Base-by-base conservation (phyloP, 129 eudicot species). In the Artemisia argyi region DNA sequence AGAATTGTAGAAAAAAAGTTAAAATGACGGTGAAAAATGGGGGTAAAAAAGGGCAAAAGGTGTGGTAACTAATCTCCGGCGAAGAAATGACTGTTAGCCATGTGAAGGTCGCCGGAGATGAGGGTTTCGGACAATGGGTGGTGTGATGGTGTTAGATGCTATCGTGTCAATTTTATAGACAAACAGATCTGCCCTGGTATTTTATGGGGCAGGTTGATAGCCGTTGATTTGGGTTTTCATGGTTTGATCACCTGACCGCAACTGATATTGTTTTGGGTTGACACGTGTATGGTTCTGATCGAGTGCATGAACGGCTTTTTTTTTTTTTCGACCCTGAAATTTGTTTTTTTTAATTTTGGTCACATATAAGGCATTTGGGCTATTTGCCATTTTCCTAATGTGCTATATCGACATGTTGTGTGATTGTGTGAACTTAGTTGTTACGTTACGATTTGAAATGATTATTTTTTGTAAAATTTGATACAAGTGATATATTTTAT, bases 11-110 rank as follows among this genome's bases (percentile, higher is more conserved):
- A 17, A 17, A 32, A 11, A 8, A 26, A 17, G 2, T 2, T 50
- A 55, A 7, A 42, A 17, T 11, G 3, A 11, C 7, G 1, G 17
- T 11, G 2, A 76, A 35, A 68, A 11, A 13, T 61, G 2, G 57
- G 52, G 18, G 46, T n/a, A n/a, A n/a, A n/a, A n/a, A n/a, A n/a
- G n/a, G n/a, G n/a, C n/a, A n/a, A n/a, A n/a, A n/a, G n/a, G n/a
- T n/a, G n/a, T n/a, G n/a, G n/a, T 26, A 3, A 17, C 76, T 68
- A 72, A 68, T 83, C 82, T 19, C 82, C 88, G 15, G 86, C 56
- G 16, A 76, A 68, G 17, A 77, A 61, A 13, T 19, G 79, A 67
- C 68, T 56, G 83, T 62, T 77, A 77, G 35, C 62, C 80, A 80
- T 73, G 24, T 17, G 3, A 1, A 14, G 58, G 14, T 68, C 17